Percentiles rank a stretch among this genome's conserved stretches.
Conservation (phyloP, 2,329 filamentous ascomycete species). For the Aspergillus quadrilineatus region DNA sequence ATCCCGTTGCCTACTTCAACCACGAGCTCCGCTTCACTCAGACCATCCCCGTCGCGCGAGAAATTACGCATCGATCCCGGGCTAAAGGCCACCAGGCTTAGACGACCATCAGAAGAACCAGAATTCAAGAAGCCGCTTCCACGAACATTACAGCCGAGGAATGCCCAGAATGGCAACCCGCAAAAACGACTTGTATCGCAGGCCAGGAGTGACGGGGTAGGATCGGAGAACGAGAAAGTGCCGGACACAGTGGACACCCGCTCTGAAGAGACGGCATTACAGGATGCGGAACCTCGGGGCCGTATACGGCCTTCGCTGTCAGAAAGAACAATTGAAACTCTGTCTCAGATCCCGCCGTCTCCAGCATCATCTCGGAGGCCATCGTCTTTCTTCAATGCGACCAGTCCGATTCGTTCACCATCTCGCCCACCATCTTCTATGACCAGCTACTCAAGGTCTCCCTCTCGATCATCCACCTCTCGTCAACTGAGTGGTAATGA, state of each 20-base stretch:
- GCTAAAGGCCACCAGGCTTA: slow-evolving; percentile 36
- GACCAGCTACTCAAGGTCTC: slow-evolving; percentile 45
- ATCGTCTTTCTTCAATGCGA: slow-evolving; percentile 70
- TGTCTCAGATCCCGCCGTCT: slow-evolving; percentile 75
- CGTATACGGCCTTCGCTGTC: slow-evolving; percentile 52
- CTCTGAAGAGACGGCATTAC: slow-evolving; percentile 16
- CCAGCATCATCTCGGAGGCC: slow-evolving; percentile 66
- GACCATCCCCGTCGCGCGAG: slow-evolving; percentile 50
- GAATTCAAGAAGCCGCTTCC: slow-evolving; percentile 37
- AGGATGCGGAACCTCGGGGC: slow-evolving; percentile 26
- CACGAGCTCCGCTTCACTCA: slow-evolving; percentile 42
- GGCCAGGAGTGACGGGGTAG: slow-evolving; percentile 21
- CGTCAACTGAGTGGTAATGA: slow-evolving; percentile 56
- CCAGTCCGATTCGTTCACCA: slow-evolving; percentile 62
- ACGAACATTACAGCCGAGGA: slow-evolving; percentile 27
- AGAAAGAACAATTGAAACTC: slow-evolving; percentile 81
- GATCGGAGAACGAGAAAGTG: slow-evolving; percentile 15
- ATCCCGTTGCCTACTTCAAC: slow-evolving; percentile 52
- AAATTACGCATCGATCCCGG: slow-evolving; percentile 45
- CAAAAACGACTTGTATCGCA: slow-evolving; percentile 24
- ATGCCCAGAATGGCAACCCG: slow-evolving; percentile 18
- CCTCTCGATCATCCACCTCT: slow-evolving; percentile 45
- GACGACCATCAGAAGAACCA: slow-evolving; percentile 40
- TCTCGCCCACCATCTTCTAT: slow-evolving; percentile 63
- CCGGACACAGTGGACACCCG: slow-evolving; percentile 11